Percentiles rank a stretch among this genome's conserved stretches.
These are phyloP conservation scores for Suzukiozyma palmioleophila DNA, from an alignment of 1,139 yeast species.

Conservation along the genomic window DNA sequence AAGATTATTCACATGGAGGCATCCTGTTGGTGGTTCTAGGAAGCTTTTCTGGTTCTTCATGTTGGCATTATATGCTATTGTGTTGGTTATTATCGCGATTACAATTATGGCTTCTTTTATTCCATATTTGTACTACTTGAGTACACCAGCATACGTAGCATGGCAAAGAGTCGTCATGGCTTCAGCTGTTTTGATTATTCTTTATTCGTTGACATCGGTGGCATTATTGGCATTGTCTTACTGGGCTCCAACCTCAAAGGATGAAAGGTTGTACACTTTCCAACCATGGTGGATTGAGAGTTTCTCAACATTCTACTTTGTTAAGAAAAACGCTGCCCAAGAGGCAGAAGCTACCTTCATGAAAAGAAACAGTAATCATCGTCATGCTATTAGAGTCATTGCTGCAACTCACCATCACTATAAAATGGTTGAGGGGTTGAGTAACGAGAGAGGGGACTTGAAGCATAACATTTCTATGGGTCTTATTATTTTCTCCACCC, in stretches of 20 bases:
- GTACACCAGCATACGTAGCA: conserved; percentile 38
- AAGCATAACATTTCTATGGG: conserved; percentile 46
- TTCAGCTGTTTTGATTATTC: conserved; percentile 51
- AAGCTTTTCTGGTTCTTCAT: conserved; percentile 51
- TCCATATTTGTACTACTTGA: conserved; percentile 58
- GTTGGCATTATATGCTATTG: conserved; percentile 50
- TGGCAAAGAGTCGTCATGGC: conserved; percentile 58
- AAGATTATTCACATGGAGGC: conserved; percentile 77
- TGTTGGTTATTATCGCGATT: conserved; percentile 56
- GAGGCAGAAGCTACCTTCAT: conserved; percentile 51
- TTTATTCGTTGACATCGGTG: conserved; percentile 56
- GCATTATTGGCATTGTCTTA: conserved; percentile 46
- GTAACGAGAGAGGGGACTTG: conserved; percentile 42
- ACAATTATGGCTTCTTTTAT: conserved; percentile 64
- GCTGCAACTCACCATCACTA: conserved; percentile 44
- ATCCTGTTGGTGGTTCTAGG: conserved; percentile 69
- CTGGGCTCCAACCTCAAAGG: conserved; percentile 53
- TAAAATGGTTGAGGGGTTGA: conserved; percentile 40
- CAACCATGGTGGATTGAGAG: conserved; percentile 82
- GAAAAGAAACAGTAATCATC: conserved; percentile 43
- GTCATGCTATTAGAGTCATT: conserved; percentile 50
- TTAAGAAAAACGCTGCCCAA: conserved; percentile 42
- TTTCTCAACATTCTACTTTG: conserved; percentile 52
- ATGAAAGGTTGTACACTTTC: conserved; percentile 52
- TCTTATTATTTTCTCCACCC: conserved; percentile 48